Evolutionary conservation across 495 filamentous ascomycete species (phyloP).

Genomic region (Penicillium desertorum): DNA sequence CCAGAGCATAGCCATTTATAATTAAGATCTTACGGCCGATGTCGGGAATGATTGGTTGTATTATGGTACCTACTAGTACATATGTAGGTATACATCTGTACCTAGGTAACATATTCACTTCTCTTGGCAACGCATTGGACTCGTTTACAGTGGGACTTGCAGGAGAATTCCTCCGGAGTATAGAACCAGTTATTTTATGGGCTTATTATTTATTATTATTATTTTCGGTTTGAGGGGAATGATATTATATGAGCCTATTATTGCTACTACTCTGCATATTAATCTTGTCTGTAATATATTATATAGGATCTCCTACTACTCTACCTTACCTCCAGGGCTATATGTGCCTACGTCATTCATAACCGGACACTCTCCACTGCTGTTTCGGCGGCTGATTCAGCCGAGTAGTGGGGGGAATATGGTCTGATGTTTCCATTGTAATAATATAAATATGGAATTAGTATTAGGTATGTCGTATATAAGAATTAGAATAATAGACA

Average conservation of each 20-base stretch:
- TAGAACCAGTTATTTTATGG: background rate
- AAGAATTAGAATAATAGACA: too few species aligned
- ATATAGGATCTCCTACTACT: too few species aligned
- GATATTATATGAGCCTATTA: background rate
- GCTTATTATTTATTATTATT: too few species aligned
- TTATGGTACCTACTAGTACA: too few species aligned
- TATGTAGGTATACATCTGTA: too few species aligned
- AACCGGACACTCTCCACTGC: background rate
- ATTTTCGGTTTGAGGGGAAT: background rate
- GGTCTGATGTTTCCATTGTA: background rate
- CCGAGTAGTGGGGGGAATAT: background rate
- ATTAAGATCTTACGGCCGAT: conserved; percentile 16
- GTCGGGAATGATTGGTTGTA: conserved; percentile 17
- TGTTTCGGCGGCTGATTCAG: background rate
- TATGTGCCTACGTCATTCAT: background rate
- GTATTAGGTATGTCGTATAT: too few species aligned
- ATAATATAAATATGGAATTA: too few species aligned
- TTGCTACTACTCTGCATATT: too few species aligned
- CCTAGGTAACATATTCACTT: background rate
- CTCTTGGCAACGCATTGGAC: conserved; percentile 12
- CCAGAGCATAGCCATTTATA: background rate
- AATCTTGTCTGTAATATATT: too few species aligned
- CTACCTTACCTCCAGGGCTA: too few species aligned
- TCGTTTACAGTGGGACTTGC: conserved; percentile 12
- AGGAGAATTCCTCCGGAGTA: conserved; percentile 6